phyloP scores from a whole-genome alignment of 2,329 filamentous ascomycete species.

The Camillea tinctor region DNA sequence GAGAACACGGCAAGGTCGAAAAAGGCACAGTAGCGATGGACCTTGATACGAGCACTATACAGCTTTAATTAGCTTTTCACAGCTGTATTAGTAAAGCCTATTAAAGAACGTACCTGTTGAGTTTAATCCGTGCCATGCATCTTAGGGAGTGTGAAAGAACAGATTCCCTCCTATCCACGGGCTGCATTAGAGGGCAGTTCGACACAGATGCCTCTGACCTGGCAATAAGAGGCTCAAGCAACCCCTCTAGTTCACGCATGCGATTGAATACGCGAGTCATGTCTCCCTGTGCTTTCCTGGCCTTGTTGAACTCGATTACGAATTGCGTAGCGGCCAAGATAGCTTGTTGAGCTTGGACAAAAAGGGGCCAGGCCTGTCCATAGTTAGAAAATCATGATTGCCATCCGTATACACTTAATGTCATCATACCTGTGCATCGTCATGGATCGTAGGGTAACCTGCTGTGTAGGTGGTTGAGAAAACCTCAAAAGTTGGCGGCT shows the following conservation, averaged over 20 bases:
- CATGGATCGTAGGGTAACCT: conserved; percentile 39
- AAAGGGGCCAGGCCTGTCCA: conserved; percentile 41
- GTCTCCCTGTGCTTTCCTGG: conserved; percentile 36
- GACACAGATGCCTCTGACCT: conserved; percentile 37
- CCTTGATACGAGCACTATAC: conserved; percentile 47
- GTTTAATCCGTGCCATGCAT: conserved; percentile 48
- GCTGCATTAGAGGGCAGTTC: conserved; percentile 33
- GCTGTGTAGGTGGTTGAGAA: conserved; percentile 46
- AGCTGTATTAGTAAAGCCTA: background rate
- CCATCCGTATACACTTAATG: background rate
- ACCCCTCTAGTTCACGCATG: conserved; percentile 41
- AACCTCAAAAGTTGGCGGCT: conserved; percentile 44
- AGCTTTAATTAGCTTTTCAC: conserved; percentile 9
- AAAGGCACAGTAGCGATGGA: conserved; percentile 52
- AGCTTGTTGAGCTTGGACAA: conserved; percentile 47
- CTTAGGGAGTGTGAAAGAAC: conserved; percentile 43
- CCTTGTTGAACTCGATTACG: conserved; percentile 46
- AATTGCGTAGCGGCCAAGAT: conserved; percentile 48
- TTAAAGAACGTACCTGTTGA: conserved; percentile 42
- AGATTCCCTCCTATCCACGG: conserved; percentile 39
- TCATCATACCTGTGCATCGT: conserved; percentile 40
- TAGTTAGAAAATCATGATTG: conserved; percentile 9
- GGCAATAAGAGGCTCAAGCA: conserved; percentile 38
- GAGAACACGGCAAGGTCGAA: conserved; percentile 49
- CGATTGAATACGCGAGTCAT: conserved; percentile 40